Percentiles rank a stretch among this genome's conserved stretches.
phyloP scores from a whole-genome alignment of 768 basidiomycete genomes.

The Cubamyces lactineus region DNA sequence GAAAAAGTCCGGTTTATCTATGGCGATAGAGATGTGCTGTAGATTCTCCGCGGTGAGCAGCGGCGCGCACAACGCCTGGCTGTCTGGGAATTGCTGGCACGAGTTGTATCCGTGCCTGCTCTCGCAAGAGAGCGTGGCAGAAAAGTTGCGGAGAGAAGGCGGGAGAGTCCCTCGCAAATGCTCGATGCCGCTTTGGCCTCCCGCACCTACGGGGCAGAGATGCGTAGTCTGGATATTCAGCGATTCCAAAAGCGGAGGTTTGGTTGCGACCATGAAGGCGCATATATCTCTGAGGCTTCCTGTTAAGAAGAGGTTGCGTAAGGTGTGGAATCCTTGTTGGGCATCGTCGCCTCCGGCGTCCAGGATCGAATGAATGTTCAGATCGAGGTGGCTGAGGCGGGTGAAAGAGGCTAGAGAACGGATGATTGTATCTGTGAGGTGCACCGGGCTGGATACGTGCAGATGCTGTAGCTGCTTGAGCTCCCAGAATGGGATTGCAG shows the following conservation, averaged over 20 bases:
- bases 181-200: background rate
- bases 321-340: background rate
- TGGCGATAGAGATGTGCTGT: background rate
- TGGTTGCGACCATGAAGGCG: background rate
- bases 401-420: background rate
- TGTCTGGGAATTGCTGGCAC: background rate
- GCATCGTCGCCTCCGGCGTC: background rate
- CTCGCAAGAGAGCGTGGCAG: background rate
- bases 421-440: background rate
- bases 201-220: background rate
- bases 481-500: background rate
- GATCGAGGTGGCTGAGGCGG: background rate
- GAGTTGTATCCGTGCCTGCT: background rate
- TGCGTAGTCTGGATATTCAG: background rate
- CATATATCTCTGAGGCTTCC: background rate
- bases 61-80: background rate
- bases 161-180: background rate
- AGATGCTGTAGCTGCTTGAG: background rate
- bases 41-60: background rate
- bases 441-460: background rate
- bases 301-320: background rate
- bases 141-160: background rate
- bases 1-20: background rate
- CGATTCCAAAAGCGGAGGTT: background rate
- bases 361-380: background rate